These are phyloP conservation scores for Lactifluus echinatus DNA, from an alignment of 768 basidiomycete species.

Conservation along the genomic window DNA sequence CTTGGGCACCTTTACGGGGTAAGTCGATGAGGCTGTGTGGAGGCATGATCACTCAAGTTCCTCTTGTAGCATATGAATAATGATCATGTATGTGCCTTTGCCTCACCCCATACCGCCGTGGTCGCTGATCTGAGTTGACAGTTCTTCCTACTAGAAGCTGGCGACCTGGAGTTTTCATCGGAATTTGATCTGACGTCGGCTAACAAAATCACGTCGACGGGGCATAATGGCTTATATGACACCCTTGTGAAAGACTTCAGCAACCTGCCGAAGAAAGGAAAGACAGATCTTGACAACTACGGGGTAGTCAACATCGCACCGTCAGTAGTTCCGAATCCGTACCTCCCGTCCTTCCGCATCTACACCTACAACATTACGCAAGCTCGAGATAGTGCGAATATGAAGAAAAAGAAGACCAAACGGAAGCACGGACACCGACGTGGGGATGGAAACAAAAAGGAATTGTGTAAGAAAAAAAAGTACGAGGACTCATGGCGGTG, in stretches of 20 bases:
- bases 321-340: slow-evolving; percentile 81
- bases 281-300: slow-evolving; percentile 54
- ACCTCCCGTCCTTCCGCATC: slow-evolving; percentile 70
- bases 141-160: slow-evolving; percentile 31
- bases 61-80: slow-evolving; percentile 66
- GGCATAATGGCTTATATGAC: slow-evolving; percentile 39
- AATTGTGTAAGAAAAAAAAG: slow-evolving; percentile 39
- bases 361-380: slow-evolving; percentile 74
- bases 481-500: slow-evolving; percentile 59
- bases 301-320: slow-evolving; percentile 74
- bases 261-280: slow-evolving; percentile 44
- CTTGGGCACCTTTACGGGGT: slow-evolving; percentile 81
- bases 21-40: slow-evolving; percentile 28
- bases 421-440: slow-evolving; percentile 44
- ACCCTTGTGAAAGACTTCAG: slow-evolving; percentile 57
- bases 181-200: slow-evolving; percentile 12
- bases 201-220: slow-evolving; percentile 10
- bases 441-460: slow-evolving; percentile 19
- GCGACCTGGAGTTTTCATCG: slow-evolving; percentile 22
- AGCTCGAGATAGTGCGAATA: background rate
- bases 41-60: slow-evolving; percentile 24
- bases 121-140: slow-evolving; percentile 14
- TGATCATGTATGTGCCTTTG: slow-evolving; percentile 50
- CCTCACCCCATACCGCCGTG: slow-evolving; percentile 2
- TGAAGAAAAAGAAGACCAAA: slow-evolving; percentile 22